These are phyloP conservation scores for Cutaneotrichosporon sp. DNA, from an alignment of 1,284 basidiomycete genomes.

Conservation along the genomic window DNA sequence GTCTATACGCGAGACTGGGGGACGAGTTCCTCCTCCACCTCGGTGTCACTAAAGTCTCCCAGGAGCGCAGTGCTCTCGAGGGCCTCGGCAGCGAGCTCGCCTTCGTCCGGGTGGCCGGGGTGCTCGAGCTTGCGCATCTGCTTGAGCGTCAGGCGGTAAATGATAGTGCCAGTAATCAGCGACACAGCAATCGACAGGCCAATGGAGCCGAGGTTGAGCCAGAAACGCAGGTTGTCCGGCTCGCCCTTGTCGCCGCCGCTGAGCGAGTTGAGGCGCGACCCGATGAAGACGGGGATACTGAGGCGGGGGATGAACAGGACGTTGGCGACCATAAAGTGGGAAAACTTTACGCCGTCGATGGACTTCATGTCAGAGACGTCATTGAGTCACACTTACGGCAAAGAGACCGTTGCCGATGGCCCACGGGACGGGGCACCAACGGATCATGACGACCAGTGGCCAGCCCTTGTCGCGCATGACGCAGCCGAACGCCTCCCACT, in stretches of 20 bases:
- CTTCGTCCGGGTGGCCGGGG: conserved; percentile 21
- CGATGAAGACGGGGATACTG: conserved; percentile 46
- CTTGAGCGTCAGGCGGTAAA: conserved; percentile 44
- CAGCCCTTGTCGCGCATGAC: conserved; percentile 46
- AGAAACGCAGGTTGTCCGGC: conserved; percentile 37
- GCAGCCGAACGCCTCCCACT: conserved; percentile 47
- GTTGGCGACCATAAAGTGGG: conserved; percentile 45
- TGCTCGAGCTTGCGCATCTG: conserved; percentile 43
- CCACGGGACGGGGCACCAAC: conserved; percentile 48
- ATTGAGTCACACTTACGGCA: conserved; percentile 33
- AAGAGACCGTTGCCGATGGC: conserved; percentile 46
- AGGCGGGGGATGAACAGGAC: conserved; percentile 36
- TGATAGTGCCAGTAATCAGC: conserved; percentile 36
- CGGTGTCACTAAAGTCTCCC: conserved; percentile 28
- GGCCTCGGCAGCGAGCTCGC: conserved; percentile 30
- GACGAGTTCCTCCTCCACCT: conserved; percentile 22
- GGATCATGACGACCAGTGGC: conserved; percentile 46
- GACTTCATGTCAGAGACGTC: conserved; percentile 23
- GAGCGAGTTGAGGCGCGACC: conserved; percentile 42
- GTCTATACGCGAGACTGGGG: not conserved
- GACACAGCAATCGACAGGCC: conserved; percentile 31
- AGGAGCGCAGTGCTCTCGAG: conserved; percentile 35
- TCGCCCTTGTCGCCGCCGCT: conserved; percentile 25
- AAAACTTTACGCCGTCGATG: conserved; percentile 43
- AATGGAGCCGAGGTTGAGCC: conserved; percentile 45